Evolutionary conservation across 139 green algal species (phyloP).

Genomic region (Chlamydomonas sphaeroides): DNA sequence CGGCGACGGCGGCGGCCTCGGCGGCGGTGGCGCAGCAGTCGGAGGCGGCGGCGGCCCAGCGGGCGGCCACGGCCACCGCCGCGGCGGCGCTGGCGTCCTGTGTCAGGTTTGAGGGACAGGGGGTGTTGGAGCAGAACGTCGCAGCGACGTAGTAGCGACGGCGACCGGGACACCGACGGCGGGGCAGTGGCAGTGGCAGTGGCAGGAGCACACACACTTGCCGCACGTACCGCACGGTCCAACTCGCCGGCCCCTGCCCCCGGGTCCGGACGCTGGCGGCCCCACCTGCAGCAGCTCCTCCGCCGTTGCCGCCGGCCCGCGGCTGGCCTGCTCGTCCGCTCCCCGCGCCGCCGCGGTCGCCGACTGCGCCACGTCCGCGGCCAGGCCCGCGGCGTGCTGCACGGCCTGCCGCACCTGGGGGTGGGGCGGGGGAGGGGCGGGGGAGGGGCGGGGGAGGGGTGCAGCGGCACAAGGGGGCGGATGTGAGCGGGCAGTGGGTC

Average conservation of each 20-base stretch:
- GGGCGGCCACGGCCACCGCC: neutral
- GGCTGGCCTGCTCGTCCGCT: slow-evolving; percentile 13
- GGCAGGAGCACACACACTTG: no score
- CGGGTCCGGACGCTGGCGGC: neutral
- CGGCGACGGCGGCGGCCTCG: neutral
- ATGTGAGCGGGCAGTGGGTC: no score
- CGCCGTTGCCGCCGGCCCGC: neutral
- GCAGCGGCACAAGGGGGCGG: no score
- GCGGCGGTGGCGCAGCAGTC: neutral
- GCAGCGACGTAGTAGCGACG: no score
- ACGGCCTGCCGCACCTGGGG: neutral
- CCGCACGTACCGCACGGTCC: no score
- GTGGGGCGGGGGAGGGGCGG: no score
- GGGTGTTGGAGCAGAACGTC: no score
- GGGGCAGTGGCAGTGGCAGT: no score
- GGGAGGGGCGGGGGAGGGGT: no score
- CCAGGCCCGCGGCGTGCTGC: neutral
- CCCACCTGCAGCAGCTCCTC: slow-evolving; percentile 32
- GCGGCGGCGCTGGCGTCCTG: slow-evolving; percentile 21
- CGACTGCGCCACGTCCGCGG: neutral
- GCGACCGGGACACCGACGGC: no score
- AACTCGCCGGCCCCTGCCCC: no score
- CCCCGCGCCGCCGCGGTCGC: neutral
- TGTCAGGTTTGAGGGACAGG: neutral
- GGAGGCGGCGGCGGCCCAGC: neutral